Base-by-base conservation (phyloP, 192 early-diverging fungal species). In the Podila clonocystis region DNA sequence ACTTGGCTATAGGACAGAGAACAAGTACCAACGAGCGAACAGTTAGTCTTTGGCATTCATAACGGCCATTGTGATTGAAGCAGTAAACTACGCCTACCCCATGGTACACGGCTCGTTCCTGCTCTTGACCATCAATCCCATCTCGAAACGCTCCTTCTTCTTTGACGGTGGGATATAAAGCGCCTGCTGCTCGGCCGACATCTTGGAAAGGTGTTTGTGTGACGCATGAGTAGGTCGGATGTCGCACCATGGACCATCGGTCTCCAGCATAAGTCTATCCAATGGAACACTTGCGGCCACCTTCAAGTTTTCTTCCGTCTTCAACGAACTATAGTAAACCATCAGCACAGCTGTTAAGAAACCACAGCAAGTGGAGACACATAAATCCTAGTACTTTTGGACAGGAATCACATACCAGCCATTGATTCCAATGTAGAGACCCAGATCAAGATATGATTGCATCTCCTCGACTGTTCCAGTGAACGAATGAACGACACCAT, bases 231-330 rank as follows among this genome's bases (percentile, higher is more conserved):
- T 94, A 1, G 93, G 91, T 31, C 93, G 83, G 67, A 96, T 93
- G 68, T 96, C 96, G 76, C 96, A 97, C 90, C 94, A 98, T 20
- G 97, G 97, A 11, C 91, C 93, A 87, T 97, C 95, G 5, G 97
- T 98, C 77, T 98, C 98, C 65, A 99, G 75, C 94, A 98, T 91
- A 29, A 99, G 70, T 31, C 85, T 83, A 49, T 98, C 93, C 58
- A 90, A 48, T 12, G 98, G 97, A 41, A 98, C 91, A 31, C 73
- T 68, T 49, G 82, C 86, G 3, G 91, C 90, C 0, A 93, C 92
- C 4, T 90, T 86, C 13, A 98, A 61, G 72, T 96, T 97, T 41
- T 95, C 95, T 50, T 91, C 84, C 3, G 95, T 96, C 80, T 97
- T 97, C 26, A 97, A 73, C 15, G 95, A 96, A 82, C 82, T 85